Percentiles rank a stretch among this genome's conserved stretches.
Conservation (phyloP, 768 basidiomycete species). For the Suillus ampliporus region DNA sequence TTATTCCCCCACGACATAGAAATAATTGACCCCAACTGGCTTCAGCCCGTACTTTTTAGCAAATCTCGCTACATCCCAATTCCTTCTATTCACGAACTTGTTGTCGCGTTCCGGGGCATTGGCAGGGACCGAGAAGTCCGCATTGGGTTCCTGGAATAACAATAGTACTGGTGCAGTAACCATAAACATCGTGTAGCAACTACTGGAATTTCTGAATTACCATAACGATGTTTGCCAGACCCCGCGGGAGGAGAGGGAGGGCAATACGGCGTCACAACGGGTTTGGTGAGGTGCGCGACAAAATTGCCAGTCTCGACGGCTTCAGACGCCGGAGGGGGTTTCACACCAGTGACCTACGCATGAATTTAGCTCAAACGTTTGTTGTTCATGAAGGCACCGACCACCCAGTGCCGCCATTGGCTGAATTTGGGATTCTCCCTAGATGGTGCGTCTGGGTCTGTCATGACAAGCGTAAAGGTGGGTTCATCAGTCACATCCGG, state of each 20-base stretch:
- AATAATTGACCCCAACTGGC: conserved; percentile 65
- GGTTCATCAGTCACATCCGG: conserved; percentile 37
- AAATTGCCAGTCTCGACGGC: conserved; percentile 39
- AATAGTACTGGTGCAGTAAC: conserved; percentile 49
- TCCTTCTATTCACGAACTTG: conserved; percentile 50
- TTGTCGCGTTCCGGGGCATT: conserved; percentile 52
- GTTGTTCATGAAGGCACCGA: conserved; percentile 28
- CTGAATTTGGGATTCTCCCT: conserved; percentile 52
- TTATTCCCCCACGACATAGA: conserved; percentile 46
- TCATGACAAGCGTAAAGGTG: conserved; percentile 60
- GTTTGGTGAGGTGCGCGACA: conserved; percentile 46
- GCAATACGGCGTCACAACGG: conserved; percentile 59
- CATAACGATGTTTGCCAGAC: conserved; percentile 62
- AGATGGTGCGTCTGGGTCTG: conserved; percentile 65
- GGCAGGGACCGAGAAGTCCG: conserved; percentile 45
- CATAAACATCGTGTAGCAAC: not conserved
- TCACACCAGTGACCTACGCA: conserved; percentile 44
- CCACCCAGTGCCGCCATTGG: conserved; percentile 64
- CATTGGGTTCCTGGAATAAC: conserved; percentile 62
- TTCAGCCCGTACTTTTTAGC: conserved; percentile 55
- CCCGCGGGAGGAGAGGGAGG: conserved; percentile 61
- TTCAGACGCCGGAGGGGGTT: conserved; percentile 38
- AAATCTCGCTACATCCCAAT: conserved; percentile 62
- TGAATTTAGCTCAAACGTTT: not conserved
- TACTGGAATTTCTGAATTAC: conserved; percentile 37